A percentile compares a stretch with the other conserved stretches of the same genome.
These are phyloP conservation scores for Penicillium turbatum DNA, from an alignment of 495 filamentous ascomycete genomes.

Conservation along the genomic window DNA sequence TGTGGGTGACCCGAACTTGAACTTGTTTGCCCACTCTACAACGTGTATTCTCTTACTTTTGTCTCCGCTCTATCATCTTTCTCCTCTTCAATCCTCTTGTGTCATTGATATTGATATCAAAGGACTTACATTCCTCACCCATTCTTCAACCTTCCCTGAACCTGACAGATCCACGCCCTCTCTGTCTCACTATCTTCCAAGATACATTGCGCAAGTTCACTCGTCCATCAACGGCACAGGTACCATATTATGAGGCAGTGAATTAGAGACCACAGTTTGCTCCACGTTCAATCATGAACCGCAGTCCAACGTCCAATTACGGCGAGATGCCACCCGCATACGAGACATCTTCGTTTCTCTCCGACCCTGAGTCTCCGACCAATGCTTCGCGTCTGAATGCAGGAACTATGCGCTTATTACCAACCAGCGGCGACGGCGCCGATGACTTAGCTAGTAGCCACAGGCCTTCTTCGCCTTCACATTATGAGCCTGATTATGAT, in stretches of 20 bases:
- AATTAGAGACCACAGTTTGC: conserved; percentile 12
- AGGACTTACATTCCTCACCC: neutral
- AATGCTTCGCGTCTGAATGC: conserved; percentile 32
- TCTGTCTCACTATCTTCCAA: neutral
- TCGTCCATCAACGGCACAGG: neutral
- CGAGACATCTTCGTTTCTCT: conserved; percentile 31
- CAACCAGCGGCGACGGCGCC: conserved; percentile 45
- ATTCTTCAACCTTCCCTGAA: conserved; percentile 1
- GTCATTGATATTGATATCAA: neutral
- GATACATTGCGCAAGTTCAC: conserved; percentile 5
- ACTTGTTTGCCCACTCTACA: conserved; percentile 4
- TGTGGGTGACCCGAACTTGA: conserved; percentile 15
- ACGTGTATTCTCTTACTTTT: conserved; percentile 1
- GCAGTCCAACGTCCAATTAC: conserved; percentile 31
- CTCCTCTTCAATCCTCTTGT: neutral
- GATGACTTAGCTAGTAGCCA: conserved; percentile 21
- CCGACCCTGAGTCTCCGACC: conserved; percentile 29
- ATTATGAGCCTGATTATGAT: conserved; percentile 17
- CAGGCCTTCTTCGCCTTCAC: conserved; percentile 13
- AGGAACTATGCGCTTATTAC: conserved; percentile 59
- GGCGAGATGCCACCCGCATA: conserved; percentile 45
- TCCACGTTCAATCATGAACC: conserved; percentile 30
- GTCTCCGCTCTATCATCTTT: conserved; percentile 3
- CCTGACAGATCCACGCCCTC: neutral
- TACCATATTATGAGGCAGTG: conserved; percentile 30